Base-by-base conservation (phyloP, 495 filamentous ascomycete species). In the Penicillium angulare region DNA sequence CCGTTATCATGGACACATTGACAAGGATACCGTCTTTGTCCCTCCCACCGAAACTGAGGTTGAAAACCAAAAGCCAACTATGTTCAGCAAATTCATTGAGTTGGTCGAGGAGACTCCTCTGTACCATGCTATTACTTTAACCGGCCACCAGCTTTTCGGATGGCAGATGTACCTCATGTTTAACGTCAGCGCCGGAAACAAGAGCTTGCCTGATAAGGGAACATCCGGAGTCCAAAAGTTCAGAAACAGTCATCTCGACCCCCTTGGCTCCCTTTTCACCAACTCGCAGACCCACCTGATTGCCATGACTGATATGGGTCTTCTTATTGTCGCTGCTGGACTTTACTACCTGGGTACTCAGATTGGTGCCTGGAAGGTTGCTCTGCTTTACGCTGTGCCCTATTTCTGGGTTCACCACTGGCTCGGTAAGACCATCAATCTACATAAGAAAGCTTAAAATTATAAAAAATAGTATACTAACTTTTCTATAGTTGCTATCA, bases 321-420 rank as follows among this genome's bases (percentile, higher is more conserved):
- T 85, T 41, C 58, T 73, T 12, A 65, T 79, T 26, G 74, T 75
- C 49, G 67, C 64, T 9, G 65, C 63, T 0, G 61, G 63, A 2
- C 60, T 83, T 7, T 78, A 73, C 47, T 71, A 74, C 46, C 63
- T 67, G 26, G 67, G 64, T 13, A 62, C 67, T 27, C 61, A 73
- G 24, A 74, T 80, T 21, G 81, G 78, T n/a, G 66, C 57, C 22
- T 71, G 74, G 62, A 80, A 77, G 26, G 63, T 80, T 10, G 65
- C 74, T 7, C 60, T 82, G 15, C 60, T 78, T 3, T 84, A 82
- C 57, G 64, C 72, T 16, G 64, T 81, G 12, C 79, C 79, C 7
- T 84, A 82, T 50, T 55, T 83, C 60, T 82, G 79, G 81, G 75
- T 83, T 13, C 79, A 82, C 64, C 80, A 84, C 64, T 83, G 81